Evolutionary conservation across 208 protist species (phyloP), one percentile per base, ranked within the genome.

Genomic region (Eutreptiella sp.): DNA sequence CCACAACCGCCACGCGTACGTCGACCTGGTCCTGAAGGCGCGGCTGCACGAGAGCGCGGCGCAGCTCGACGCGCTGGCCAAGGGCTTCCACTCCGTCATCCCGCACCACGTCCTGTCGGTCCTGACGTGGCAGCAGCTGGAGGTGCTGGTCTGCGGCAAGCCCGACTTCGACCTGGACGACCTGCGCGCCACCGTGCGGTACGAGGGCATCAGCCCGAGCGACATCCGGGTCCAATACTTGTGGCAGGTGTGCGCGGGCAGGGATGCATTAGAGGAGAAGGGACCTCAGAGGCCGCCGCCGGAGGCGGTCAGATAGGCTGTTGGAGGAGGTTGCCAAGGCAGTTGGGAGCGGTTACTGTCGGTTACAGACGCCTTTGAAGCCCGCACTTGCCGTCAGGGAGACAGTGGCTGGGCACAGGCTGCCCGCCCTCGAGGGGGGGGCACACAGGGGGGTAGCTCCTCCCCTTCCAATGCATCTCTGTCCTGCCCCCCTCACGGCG

Each of bases 61-160:
- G 4, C 77, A 84, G 66, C 53, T 94, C 38, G 41, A 73, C 11
- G 81, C 81, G 27, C 80, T 96, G 53, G 74, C 80, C 3, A 77
- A 83, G 45, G 91, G 89, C 3, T 48, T 96, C 46, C 61, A 84
- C n/a, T 57, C 59, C 21, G 81, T 94, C 5, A 73, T 96, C 7
- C 88, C 91, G 4, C 77, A 84, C 47, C 54, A 83, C 47, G 80
- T 76, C 39, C 62, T 94, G 43, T 73, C 77, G 53, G 53, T 96
- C 31, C 59, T 92, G 23, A 83, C 80, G 7, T 85, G 88, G 21
- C 63, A 73, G 31, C 87, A 94, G 68, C 62, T 95, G 38, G 89
- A 94, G 77, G 46, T 61, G 28, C 70, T 72, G 3, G 77, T 94
- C 53, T 95, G 87, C 66, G 90, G 90, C n/a, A 73, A 80, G 62